phyloP scores from a whole-genome alignment of 345 rosid genomes.

The Aegle marmelos region DNA sequence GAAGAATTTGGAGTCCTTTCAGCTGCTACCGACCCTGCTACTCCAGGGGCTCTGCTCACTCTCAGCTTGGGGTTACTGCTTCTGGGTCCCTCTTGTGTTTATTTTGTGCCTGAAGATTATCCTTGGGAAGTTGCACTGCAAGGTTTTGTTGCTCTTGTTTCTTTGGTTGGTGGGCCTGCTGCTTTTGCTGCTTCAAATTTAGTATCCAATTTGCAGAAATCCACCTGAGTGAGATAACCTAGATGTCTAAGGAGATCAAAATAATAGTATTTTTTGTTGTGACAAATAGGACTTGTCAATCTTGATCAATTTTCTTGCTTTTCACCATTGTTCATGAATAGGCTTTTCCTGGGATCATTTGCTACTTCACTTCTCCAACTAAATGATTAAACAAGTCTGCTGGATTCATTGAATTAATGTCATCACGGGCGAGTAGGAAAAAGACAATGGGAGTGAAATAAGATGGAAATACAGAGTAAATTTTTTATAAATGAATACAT shows the following conservation, averaged over 20 bases:
- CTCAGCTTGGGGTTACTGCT: constrained; percentile 72
- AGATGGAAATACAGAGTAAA: constrained; percentile 2
- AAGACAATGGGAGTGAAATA: background rate
- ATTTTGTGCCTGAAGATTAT: constrained; percentile 79
- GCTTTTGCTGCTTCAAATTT: constrained; percentile 83
- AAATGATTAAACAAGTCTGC: background rate
- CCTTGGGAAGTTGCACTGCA: constrained; percentile 66
- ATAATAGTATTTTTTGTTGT: background rate
- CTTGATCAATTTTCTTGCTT: background rate
- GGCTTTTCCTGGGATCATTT: too few species aligned
- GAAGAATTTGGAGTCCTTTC: constrained; percentile 87
- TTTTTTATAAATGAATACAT: constrained; percentile 17
- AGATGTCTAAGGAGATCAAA: background rate
- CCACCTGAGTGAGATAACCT: constrained; percentile 21
- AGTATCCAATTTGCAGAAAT: constrained; percentile 81
- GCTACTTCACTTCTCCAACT: background rate
- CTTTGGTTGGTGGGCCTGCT: constrained; percentile 76
- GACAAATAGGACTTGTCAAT: too few species aligned
- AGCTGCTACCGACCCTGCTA: constrained; percentile 77
- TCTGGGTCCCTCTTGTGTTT: constrained; percentile 76
- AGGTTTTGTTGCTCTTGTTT: constrained; percentile 47
- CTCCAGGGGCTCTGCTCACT: constrained; percentile 55
- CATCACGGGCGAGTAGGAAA: background rate
- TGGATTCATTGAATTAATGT: background rate
- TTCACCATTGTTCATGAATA: too few species aligned